Evolutionary conservation across 371 early-diverging fungal genomes (phyloP), one percentile per base, ranked within the genome.

Genomic region (Actinomortierella wolfii): DNA sequence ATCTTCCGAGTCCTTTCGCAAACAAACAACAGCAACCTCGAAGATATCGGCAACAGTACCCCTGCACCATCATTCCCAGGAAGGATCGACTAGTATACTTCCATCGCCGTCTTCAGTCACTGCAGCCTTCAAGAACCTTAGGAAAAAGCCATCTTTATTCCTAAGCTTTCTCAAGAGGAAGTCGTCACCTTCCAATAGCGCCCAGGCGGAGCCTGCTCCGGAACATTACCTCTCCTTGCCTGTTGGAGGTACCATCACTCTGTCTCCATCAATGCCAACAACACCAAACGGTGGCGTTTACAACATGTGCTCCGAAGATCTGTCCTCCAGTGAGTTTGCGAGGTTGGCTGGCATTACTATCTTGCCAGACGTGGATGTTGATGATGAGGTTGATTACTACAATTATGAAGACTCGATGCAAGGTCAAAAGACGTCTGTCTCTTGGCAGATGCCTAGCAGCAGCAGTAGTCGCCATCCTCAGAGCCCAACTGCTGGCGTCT

Each of bases 341-440:
- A 66, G 63, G 20, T 51, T 73, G 4, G 74, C 74, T 28, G 74
- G 74, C 5, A 73, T 73, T 46, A 73, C 74, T 6, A 73, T 73
- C 25, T 13, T 73, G 25, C 62, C 62, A 1, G 74, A 73, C 9
- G 63, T 54, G 28, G 66, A 52, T n/a, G 11, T 34, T 34, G 34
- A 34, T 11, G 60, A 61, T 24, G 21, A 34, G 34, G 11, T 34
- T 4, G 34, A 34, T 4, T 4, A 34, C 11, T 34, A 34, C 34
- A 34, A 34, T 11, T 34, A 34, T 34, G 34, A 34, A 17, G 45
- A 45, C 21, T 21, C 21, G 4, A 45, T 45, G 21, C 45, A 45
- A 17, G 45, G 45, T 45, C 45, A 45, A 34, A 34, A 34, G 11
- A 34, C 34, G 34, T 34, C 34, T 6, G 11, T 34, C 34, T 34